These are phyloP conservation scores for Amphicarpaea edgeworthii DNA, from an alignment of 306 rosid species.

Conservation along the genomic window DNA sequence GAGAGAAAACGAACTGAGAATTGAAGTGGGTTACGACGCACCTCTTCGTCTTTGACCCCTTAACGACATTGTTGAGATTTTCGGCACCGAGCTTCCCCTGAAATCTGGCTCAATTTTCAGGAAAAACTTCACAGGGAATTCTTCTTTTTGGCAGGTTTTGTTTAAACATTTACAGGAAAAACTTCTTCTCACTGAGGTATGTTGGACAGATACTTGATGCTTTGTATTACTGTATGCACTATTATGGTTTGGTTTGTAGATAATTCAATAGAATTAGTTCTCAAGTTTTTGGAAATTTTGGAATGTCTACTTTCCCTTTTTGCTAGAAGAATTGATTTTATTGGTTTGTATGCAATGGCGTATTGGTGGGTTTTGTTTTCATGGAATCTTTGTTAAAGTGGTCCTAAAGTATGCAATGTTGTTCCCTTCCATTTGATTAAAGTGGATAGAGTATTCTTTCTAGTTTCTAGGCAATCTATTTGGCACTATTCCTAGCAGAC, in stretches of 20 bases:
- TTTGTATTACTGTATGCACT: constrained; percentile 34
- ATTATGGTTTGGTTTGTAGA: constrained; percentile 31
- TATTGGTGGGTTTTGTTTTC: constrained; percentile 91
- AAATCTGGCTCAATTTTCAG: too few species aligned
- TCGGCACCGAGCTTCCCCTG: too few species aligned
- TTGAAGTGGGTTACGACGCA: too few species aligned
- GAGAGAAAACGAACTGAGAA: too few species aligned
- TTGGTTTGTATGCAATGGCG: constrained; percentile 37
- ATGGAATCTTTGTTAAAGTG: constrained; percentile 62
- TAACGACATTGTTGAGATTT: too few species aligned
- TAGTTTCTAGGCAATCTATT: constrained; percentile 40
- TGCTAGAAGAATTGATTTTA: constrained; percentile 40
- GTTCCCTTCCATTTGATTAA: constrained; percentile 39
- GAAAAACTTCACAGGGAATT: constrained; percentile 33
- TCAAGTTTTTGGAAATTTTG: constrained; percentile 34
- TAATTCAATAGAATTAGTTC: constrained; percentile 29
- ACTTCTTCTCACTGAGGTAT: constrained; percentile 92
- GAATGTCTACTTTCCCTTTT: constrained; percentile 21
- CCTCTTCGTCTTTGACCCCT: too few species aligned
- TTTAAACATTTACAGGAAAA: constrained; percentile 96
- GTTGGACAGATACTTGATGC: constrained; percentile 41
- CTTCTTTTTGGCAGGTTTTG: constrained; percentile 78
- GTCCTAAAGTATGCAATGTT: constrained; percentile 55
- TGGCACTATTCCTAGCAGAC: constrained; percentile 29
- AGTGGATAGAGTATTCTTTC: constrained; percentile 36